Evolutionary conservation across 2,329 filamentous ascomycete species (phyloP), one percentile per base, ranked within the genome.

Genomic region (Talaromyces sp.): DNA sequence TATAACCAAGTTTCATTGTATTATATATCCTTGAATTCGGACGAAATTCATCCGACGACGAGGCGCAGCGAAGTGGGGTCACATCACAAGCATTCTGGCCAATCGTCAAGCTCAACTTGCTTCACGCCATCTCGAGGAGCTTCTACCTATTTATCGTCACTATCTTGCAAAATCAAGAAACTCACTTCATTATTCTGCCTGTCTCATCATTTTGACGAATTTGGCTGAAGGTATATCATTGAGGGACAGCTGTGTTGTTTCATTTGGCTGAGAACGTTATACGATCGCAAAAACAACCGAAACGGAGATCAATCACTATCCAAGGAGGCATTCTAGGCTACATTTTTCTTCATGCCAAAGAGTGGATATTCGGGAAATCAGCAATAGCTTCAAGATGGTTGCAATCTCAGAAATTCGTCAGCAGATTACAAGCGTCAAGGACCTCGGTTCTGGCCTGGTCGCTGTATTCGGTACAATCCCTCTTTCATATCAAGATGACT

Each of bases 361-460:
- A n/a, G n/a, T n/a, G n/a, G n/a, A n/a, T n/a, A n/a, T n/a, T n/a
- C n/a, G n/a, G n/a, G n/a, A n/a, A n/a, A n/a, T n/a, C n/a, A n/a
- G n/a, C n/a, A n/a, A n/a, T n/a, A n/a, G n/a, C n/a, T n/a, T n/a
- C 56, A 58, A 47, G 2, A 68, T 68, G 67, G 67, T 68, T 3
- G 59, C 65, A 36, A 47, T 68, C 4, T 51, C 61, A 17, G 61
- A 59, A 5, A 62, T 68, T n/a, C 61, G 65, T 13, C 49, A 58
- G n/a, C 59, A 67, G 10, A 58, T 67, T 25, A 65, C 61, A 19
- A 54, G 34, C 1, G 45, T 68, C 19, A 68, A 68, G 49, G 51
- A 59, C 19, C 58, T 68, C 13, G 67, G 67, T 25, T 58, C 67
- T 10, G 67, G 65, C 2, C 61, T 68, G 19, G 67, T 68, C 17